Base-by-base conservation (phyloP, 306 rosid species). In the Medicago arabica region DNA sequence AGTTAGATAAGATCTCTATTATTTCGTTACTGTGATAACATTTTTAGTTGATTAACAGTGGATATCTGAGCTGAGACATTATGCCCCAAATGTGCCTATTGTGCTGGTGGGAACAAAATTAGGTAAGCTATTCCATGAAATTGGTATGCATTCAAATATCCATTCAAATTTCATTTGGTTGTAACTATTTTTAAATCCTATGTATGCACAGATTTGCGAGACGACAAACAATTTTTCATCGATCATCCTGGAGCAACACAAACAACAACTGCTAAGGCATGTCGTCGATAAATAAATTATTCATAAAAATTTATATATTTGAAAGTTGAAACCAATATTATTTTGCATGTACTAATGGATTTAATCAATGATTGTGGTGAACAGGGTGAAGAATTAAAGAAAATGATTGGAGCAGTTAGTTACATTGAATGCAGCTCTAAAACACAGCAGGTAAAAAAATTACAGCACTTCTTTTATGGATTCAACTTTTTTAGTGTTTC, bases 321-420 rank as follows among this genome's bases (percentile, higher is more conserved):
- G 71, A 76, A 76, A 59, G 36, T 72, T 72, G 71, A 76, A 76
- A 72, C 60, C 38, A 38, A 16, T 67, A 51, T 39, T 16, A 4
- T 64, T 47, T 39, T 13, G 43, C 67, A 7, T 55, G 25, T 19
- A 31, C 1, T 25, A 13, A 13, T 69, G 59, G 8, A 60, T 13
- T 59, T 71, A 60, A 82, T 61, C 41, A 59, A n/a, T 74, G 43
- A 16, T 23, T 51, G 23, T 55, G 75, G 46, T 75, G 53, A 61
- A 65, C 88, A 93, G 97, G 97, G 98, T 74, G 97, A 93, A 83
- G 98, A 93, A 21, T 81, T 93, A 77, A 93, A 87, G 96, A 93
- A 89, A 83, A 67, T 82, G 80, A 93, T 93, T 62, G 96, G 98
- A 44, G 97, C 97, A 53, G 87, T 87, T 39, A 81, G 84, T 18